A percentile compares a stretch with the other conserved stretches of the same genome.
Conservation (phyloP, 2,329 filamentous ascomycete species). For the Curvularia sp. region DNA sequence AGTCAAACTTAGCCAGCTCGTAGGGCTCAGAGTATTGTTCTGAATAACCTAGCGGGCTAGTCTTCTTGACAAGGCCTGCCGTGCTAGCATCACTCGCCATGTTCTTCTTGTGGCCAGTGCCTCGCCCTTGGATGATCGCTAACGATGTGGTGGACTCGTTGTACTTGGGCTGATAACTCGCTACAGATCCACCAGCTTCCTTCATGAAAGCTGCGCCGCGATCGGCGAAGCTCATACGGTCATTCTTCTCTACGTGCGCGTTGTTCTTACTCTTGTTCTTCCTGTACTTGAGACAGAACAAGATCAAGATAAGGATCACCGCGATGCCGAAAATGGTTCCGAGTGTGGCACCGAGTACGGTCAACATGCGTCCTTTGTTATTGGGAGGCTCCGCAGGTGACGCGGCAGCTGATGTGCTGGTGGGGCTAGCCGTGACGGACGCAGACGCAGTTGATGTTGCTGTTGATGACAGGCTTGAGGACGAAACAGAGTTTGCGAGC, state of each 20-base stretch:
- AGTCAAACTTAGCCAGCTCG: constrained; percentile 56
- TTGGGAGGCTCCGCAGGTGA: constrained; percentile 38
- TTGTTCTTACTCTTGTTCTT: constrained; percentile 65
- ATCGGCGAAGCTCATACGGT: constrained; percentile 60
- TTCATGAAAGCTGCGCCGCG: constrained; percentile 62
- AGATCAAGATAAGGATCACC: constrained; percentile 71
- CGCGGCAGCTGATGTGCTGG: constrained; percentile 47
- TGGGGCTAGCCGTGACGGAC: constrained; percentile 33
- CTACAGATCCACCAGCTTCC: constrained; percentile 56
- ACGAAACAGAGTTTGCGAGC: constrained; percentile 33
- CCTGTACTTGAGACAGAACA: constrained; percentile 71
- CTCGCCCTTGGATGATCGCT: constrained; percentile 63
- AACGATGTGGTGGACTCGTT: constrained; percentile 54
- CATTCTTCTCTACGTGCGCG: constrained; percentile 56
- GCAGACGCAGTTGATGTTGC: constrained; percentile 27
- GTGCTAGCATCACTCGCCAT: constrained; percentile 67
- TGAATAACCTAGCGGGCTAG: constrained; percentile 50
- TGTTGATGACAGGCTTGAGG: constrained; percentile 47
- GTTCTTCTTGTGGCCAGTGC: constrained; percentile 57
- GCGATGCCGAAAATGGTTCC: constrained; percentile 81
- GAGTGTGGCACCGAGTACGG: constrained; percentile 81
- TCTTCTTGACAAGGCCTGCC: constrained; percentile 66
- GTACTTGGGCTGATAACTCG: constrained; percentile 42
- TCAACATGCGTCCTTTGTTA: constrained; percentile 58
- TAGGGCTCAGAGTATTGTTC: constrained; percentile 50